Evolutionary conservation across 179 eudicot species (phyloP).

Genomic region (Gypsophila paniculata): DNA sequence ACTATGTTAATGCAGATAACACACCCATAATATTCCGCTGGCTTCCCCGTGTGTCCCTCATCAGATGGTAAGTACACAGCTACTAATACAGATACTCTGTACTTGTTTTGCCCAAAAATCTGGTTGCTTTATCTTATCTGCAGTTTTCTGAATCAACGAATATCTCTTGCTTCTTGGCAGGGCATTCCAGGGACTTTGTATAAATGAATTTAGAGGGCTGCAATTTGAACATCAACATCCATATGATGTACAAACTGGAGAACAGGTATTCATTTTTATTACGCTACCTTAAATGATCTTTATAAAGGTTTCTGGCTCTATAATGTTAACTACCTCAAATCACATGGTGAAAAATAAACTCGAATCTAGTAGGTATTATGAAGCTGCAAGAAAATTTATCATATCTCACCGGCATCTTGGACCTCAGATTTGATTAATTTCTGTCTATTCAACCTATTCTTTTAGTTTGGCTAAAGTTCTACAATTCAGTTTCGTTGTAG

Average conservation of each 20-base stretch:
- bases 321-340: slow-evolving; percentile 2
- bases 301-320: neutral
- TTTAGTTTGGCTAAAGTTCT: too few species aligned
- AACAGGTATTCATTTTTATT: slow-evolving; percentile 58
- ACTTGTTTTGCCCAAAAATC: neutral
- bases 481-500: too few species aligned
- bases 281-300: neutral
- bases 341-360: neutral
- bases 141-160: neutral
- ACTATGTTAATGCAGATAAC: slow-evolving; percentile 89
- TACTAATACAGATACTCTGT: neutral
- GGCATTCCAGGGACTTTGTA: slow-evolving; percentile 99
- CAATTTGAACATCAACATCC: slow-evolving; percentile 77
- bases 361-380: neutral
- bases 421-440: neutral
- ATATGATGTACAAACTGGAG: slow-evolving; percentile 78
- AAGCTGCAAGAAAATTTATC: neutral
- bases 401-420: neutral
- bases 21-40: slow-evolving; percentile 87
- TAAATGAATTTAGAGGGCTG: slow-evolving; percentile 84
- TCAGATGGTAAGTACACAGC: slow-evolving; percentile 62
- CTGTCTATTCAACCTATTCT: too few species aligned
- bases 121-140: neutral
- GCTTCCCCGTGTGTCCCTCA: slow-evolving; percentile 88
- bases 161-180: slow-evolving; percentile 35